A percentile compares a stretch with the other conserved stretches of the same genome.
These are phyloP conservation scores for Penicillium angulare DNA, from an alignment of 495 filamentous ascomycete species.

Conservation along the genomic window DNA sequence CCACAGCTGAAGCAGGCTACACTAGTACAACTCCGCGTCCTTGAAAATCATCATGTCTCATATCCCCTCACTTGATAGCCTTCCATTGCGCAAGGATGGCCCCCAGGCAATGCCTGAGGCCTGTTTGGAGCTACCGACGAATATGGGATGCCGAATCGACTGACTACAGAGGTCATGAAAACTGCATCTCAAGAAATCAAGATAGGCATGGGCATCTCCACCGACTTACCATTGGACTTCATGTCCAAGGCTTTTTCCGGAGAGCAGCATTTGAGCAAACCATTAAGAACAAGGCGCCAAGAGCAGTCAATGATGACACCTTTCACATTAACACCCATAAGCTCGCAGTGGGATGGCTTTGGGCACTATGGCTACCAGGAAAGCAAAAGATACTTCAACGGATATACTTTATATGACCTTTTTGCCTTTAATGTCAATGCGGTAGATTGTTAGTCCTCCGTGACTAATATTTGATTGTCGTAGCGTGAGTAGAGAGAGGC, in stretches of 20 bases:
- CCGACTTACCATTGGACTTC: conserved; percentile 6
- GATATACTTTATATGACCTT: not conserved
- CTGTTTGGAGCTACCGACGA: conserved; percentile 44
- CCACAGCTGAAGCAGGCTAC: not conserved
- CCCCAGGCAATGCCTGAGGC: conserved; percentile 52
- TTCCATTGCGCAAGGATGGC: conserved; percentile 46
- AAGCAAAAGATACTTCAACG: conserved; percentile 8
- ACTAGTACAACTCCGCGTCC: too few species aligned
- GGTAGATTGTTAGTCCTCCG: not conserved
- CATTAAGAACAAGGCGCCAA: conserved; percentile 10
- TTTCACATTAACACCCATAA: conserved; percentile 12
- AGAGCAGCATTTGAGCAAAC: conserved; percentile 5
- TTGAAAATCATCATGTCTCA: too few species aligned
- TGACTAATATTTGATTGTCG: too few species aligned
- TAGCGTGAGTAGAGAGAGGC: conserved; percentile 43
- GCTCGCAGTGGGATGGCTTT: conserved; percentile 16
- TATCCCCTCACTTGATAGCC: conserved; percentile 32
- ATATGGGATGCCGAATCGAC: conserved; percentile 50
- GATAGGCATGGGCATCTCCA: conserved; percentile 24
- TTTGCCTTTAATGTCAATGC: conserved; percentile 5
- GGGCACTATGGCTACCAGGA: conserved; percentile 13
- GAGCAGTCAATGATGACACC: conserved; percentile 14
- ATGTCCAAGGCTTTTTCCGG: conserved; percentile 8
- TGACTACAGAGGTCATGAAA: conserved; percentile 44
- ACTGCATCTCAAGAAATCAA: conserved; percentile 30